Evolutionary conservation across 148 eudicot genomes (phyloP).

Genomic region (Limonium bicolor): DNA sequence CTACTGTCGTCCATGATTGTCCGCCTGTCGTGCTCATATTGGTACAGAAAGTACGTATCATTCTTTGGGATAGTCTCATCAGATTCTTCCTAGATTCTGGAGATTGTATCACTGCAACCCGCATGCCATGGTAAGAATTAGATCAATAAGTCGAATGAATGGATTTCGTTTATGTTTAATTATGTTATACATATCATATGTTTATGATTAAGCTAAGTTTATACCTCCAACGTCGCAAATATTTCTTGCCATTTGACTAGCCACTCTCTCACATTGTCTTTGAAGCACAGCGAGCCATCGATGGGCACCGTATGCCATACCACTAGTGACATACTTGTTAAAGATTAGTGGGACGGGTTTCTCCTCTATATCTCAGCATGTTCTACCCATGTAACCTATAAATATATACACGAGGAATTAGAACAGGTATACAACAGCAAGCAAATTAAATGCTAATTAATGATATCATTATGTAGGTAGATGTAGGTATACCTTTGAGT

Average conservation of each 20-base stretch:
- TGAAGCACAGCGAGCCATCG: constrained; percentile 78
- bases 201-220: not conserved
- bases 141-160: not conserved
- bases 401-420: not conserved
- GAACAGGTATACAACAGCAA: not conserved
- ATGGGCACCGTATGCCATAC: constrained; percentile 76
- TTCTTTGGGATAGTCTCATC: constrained; percentile 75
- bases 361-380: constrained; percentile 55
- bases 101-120: constrained; percentile 61
- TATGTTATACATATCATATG: too few species aligned
- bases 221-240: constrained; percentile 89
- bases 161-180: too few species aligned
- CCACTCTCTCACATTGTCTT: constrained; percentile 86
- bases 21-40: constrained; percentile 54
- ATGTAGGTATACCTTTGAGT: constrained; percentile 37
- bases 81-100: constrained; percentile 71
- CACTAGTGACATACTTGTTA: constrained; percentile 34
- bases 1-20: constrained; percentile 88
- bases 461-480: not conserved
- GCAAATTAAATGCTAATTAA: not conserved
- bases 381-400: constrained; percentile 51
- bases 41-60: constrained; percentile 55
- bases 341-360: constrained; percentile 55
- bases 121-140: not conserved
- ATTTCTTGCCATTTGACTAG: constrained; percentile 88